Evolutionary conservation across 345 rosid species (phyloP).

Genomic region (thale cress (Arabidopsis thaliana)): TAIR10.1 NC_003076.8:17817001-17817500

Average conservation of each 20-base stretch:
- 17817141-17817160: slow-evolving; percentile 27
- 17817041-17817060: slow-evolving; percentile 20
- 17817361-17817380: slow-evolving; percentile 4
- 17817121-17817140: slow-evolving; percentile 23
- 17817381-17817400: slow-evolving; percentile 29
- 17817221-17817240: not conserved
- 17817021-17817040: slow-evolving; percentile 43
- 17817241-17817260: not conserved
- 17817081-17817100: slow-evolving; percentile 29
- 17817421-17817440: slow-evolving; percentile 11
- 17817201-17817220: slow-evolving; percentile 4
- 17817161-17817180: slow-evolving; percentile 34
- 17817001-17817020: slow-evolving; percentile 42
- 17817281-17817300: slow-evolving; percentile 6
- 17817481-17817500: not conserved
- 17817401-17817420: not conserved
- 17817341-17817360: slow-evolving; percentile 6
- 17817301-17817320: slow-evolving; percentile 22
- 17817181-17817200: not conserved
- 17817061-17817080: slow-evolving; percentile 8
- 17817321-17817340: not conserved
- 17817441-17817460: not conserved
- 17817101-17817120: slow-evolving; percentile 19
- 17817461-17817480: not conserved
- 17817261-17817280: slow-evolving; percentile 18